Base-by-base conservation (phyloP, 2,329 filamentous ascomycete genomes). In the Calycina herbarum region DNA sequence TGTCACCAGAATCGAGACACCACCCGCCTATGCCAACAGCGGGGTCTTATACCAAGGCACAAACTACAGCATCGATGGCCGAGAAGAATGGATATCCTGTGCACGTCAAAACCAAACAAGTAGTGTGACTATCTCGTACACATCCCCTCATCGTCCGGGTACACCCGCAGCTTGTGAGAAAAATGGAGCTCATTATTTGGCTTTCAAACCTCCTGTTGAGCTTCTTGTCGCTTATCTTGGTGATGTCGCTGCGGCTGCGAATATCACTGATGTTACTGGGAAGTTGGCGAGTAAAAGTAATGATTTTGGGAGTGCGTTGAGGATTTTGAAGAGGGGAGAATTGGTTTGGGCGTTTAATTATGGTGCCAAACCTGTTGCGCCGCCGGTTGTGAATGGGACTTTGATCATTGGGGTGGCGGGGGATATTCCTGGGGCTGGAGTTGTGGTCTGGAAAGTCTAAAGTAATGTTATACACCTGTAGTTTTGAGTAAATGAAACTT, bases 331-430 rank as follows among this genome's bases (percentile, higher is more conserved):
- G 51, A 56, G 51, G 15, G 51, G 29, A 3, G 24, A 31, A 3
- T 56, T 56, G 24, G 51, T 56, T 11, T 56, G 51, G 51, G 51
- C 51, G 11, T 56, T 56, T 56, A 56, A 56, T 56, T 56, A 56
- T 56, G 51, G 51, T 7, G 13, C 51, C 1, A 27, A 13, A 4
- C 1, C 51, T 13, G 51, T 56, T 1, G 10, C 1, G 13, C 5
- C 51, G 10, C 51, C 51, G 11, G 13, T 56, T 29, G 29, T 56
- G 1, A 56, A 56, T 56, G 51, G 51, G 8, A 56, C 51, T 5
- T 4, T 56, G 29, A 29, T 56, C 1, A 11, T 56, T 27, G 51
- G 51, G 4, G 24, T 31, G 24, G 7, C 2, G 51, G 51, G 51
- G 27, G 51, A 56, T 56, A 56, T 56, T 56, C 51, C 51, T 31